Evolutionary conservation across 805 yeast species (phyloP).

Genomic region (Pichia scutulata): DNA sequence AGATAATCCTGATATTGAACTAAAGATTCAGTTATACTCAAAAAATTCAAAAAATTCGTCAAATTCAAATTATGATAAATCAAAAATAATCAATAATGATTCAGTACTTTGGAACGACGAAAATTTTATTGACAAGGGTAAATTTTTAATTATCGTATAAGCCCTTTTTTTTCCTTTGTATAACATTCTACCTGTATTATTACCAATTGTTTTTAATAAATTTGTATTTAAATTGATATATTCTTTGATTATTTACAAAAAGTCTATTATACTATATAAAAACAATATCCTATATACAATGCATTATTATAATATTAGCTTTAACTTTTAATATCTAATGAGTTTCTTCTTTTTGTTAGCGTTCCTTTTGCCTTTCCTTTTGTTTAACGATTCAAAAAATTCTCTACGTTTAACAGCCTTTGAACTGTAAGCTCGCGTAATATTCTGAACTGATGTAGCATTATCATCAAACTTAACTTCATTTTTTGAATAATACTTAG

Average conservation of each 20-base stretch:
- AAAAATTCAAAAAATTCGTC: slow-evolving; percentile 22
- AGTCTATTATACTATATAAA: not conserved
- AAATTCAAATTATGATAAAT: slow-evolving; percentile 15
- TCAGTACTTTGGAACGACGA: slow-evolving; percentile 20
- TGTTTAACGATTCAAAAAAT: not conserved
- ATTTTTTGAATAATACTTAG: slow-evolving; percentile 10
- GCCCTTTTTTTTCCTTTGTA: not conserved
- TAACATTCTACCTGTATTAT: not conserved
- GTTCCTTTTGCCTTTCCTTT: not conserved
- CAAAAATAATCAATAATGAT: slow-evolving; percentile 19
- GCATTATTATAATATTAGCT: not conserved
- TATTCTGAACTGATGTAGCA: slow-evolving; percentile 19
- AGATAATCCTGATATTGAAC: slow-evolving; percentile 19
- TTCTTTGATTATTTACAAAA: not conserved
- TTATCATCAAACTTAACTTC: slow-evolving; percentile 15
- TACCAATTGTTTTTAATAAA: not conserved
- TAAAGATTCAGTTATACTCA: slow-evolving; percentile 21
- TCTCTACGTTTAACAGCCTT: slow-evolving; percentile 21
- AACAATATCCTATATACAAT: not conserved
- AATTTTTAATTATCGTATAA: slow-evolving; percentile 23
- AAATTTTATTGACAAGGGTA: slow-evolving; percentile 28
- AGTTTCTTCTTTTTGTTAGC: not conserved
- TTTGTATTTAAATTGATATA: not conserved
- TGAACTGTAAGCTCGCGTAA: slow-evolving; percentile 29
- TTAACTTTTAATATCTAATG: not conserved